These are phyloP conservation scores for Taiozyma sp. DNA, from an alignment of 1,139 yeast species.

Conservation along the genomic window DNA sequence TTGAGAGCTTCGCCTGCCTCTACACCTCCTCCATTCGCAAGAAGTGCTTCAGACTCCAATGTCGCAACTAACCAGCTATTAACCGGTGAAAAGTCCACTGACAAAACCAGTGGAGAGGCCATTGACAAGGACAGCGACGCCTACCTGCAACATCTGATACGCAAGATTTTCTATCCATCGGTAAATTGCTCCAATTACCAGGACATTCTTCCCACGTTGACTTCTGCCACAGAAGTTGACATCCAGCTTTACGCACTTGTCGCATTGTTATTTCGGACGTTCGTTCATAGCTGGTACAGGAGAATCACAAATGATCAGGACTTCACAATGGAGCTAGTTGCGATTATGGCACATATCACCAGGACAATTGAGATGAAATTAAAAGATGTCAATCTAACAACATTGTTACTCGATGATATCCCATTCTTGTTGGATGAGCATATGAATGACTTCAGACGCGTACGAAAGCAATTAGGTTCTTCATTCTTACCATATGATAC, in stretches of 20 bases:
- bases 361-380: constrained; percentile 33
- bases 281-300: constrained; percentile 42
- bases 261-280: constrained; percentile 39
- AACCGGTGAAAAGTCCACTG: background rate
- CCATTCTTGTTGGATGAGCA: constrained; percentile 37
- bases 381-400: constrained; percentile 28
- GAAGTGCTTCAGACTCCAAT: background rate
- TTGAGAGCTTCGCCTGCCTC: constrained; percentile 1
- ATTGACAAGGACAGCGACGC: background rate
- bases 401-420: constrained; percentile 35
- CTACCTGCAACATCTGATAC: constrained; percentile 22
- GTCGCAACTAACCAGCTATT: background rate
- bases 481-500: constrained; percentile 25
- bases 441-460: constrained; percentile 23
- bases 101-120: background rate
- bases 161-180: constrained; percentile 23
- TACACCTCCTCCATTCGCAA: background rate
- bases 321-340: constrained; percentile 34
- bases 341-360: constrained; percentile 34
- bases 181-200: constrained; percentile 13
- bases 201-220: constrained; percentile 29
- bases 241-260: constrained; percentile 39
- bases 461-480: constrained; percentile 22
- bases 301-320: constrained; percentile 36
- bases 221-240: constrained; percentile 33